Percentiles rank a stretch among this genome's conserved stretches.
phyloP scores from a whole-genome alignment of 2,329 filamentous ascomycete genomes.

The Hirsutella minnesotensis region DNA sequence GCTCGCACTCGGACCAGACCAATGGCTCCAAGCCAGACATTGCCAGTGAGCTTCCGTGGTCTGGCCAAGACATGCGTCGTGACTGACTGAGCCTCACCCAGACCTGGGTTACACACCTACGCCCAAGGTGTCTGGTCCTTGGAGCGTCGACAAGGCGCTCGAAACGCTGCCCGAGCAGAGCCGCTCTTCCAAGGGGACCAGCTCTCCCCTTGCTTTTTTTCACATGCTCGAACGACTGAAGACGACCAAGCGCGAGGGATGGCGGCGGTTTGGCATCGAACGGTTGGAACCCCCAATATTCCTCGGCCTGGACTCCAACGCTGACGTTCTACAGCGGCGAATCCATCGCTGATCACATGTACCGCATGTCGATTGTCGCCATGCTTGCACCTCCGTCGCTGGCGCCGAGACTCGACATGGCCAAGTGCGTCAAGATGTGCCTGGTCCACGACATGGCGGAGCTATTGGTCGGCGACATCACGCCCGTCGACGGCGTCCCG shows the following conservation, averaged over 20 bases:
- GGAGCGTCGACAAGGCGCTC: conserved; percentile 52
- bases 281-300: conserved; percentile 25
- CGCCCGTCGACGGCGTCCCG: conserved; percentile 72
- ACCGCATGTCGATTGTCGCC: conserved; percentile 94
- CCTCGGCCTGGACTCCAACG: background rate
- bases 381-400: conserved; percentile 78
- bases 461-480: conserved; percentile 89
- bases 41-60: conserved; percentile 10
- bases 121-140: conserved; percentile 31
- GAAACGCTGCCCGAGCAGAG: conserved; percentile 41
- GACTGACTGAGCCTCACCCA: conserved; percentile 4
- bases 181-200: conserved; percentile 44
- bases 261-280: conserved; percentile 74
- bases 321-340: conserved; percentile 46
- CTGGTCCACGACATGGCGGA: conserved; percentile 98
- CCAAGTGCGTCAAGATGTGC: conserved; percentile 87
- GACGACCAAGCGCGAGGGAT: conserved; percentile 92
- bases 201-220: conserved; percentile 81
- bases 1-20: conserved; percentile 1
- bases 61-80: background rate
- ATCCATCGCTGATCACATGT: conserved; percentile 98
- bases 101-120: conserved; percentile 23
- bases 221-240: conserved; percentile 90
- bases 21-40: conserved; percentile 8
- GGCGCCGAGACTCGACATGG: conserved; percentile 58